A percentile compares a stretch with the other conserved stretches of the same genome.
Evolutionary conservation across 164 flowering plant genomes (phyloP).

Genomic region (Magnolia officinalis): DNA sequence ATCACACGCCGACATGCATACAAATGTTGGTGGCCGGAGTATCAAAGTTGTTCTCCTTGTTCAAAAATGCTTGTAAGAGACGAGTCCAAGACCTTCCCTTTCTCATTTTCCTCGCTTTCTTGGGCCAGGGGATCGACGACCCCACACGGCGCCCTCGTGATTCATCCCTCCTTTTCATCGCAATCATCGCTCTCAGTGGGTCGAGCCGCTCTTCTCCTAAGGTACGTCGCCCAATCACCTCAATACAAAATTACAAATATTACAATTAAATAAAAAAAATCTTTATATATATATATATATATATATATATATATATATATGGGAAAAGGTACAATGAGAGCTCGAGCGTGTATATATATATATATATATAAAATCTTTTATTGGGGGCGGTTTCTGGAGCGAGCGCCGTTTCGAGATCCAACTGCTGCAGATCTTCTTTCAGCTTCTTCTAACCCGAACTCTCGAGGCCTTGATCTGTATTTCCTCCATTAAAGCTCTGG

Average conservation of each 20-base stretch:
- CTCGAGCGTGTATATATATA: too few relatives aligned
- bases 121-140: neutral
- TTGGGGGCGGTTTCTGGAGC: neutral
- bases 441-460: neutral
- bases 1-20: too few relatives aligned
- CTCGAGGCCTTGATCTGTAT: neutral
- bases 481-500: neutral
- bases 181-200: neutral
- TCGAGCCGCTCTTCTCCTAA: neutral
- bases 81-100: too few relatives aligned
- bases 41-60: too few relatives aligned
- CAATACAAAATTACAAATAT: too few relatives aligned
- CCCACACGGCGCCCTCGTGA: neutral
- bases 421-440: neutral
- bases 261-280: neutral
- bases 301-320: too few relatives aligned
- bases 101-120: neutral
- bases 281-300: too few relatives aligned
- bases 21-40: too few relatives aligned
- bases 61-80: too few relatives aligned
- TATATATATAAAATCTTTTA: neutral
- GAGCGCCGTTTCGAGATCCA: neutral
- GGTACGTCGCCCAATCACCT: neutral
- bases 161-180: neutral
- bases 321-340: too few relatives aligned